Conservation (phyloP, 495 filamentous ascomycete species). For the Tuber magnatum region DNA sequence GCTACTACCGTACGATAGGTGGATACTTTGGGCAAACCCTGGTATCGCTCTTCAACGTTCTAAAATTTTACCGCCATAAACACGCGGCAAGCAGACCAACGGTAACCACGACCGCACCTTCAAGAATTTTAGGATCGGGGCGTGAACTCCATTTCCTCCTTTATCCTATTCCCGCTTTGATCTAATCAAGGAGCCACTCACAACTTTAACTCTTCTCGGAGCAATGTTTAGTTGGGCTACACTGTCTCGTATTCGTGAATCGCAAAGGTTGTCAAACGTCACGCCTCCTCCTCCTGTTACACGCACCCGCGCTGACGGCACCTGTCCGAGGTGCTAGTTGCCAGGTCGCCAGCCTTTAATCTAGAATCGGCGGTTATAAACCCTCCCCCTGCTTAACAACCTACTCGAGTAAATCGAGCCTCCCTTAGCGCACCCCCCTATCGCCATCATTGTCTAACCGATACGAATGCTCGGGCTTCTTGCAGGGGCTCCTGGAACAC, state of each 20-base stretch:
- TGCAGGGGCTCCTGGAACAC: not conserved
- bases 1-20: not conserved
- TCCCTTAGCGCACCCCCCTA: not conserved
- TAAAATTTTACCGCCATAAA: not conserved
- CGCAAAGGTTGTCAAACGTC: not conserved
- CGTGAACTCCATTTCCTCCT: not conserved
- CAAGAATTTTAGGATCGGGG: not conserved
- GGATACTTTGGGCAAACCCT: not conserved
- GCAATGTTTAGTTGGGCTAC: not conserved
- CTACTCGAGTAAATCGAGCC: not conserved
- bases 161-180: not conserved
- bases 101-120: not conserved
- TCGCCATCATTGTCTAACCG: not conserved
- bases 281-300: not conserved
- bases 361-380: not conserved
- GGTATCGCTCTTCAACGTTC: not conserved
- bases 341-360: not conserved
- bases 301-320: not conserved
- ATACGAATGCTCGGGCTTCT: not conserved
- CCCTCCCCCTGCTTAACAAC: not conserved
- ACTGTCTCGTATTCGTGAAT: not conserved
- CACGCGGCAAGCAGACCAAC: not conserved
- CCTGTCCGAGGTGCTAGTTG: not conserved
- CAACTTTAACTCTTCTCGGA: not conserved
- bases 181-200: not conserved